Percentiles rank a stretch among this genome's conserved stretches.
These are phyloP conservation scores for Coemansia sp. DNA, from an alignment of 192 early-diverging fungal species.

Conservation along the genomic window DNA sequence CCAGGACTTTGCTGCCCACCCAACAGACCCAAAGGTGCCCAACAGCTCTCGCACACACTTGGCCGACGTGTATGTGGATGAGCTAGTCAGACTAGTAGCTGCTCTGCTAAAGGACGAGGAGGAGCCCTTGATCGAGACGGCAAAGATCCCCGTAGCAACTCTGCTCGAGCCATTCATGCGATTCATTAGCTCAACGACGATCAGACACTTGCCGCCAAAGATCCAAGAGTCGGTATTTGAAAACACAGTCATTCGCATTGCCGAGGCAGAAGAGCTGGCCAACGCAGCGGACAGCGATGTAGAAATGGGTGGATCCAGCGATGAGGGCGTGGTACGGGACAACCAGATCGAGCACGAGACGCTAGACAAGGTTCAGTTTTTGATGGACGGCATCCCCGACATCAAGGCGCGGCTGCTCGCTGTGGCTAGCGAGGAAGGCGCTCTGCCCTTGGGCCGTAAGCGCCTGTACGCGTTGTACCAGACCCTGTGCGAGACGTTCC, in stretches of 20 bases:
- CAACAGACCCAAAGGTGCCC: slow-evolving; percentile 42
- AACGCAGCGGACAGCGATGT: slow-evolving; percentile 12
- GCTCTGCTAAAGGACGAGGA: slow-evolving; percentile 17
- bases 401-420: slow-evolving; percentile 46
- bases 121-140: slow-evolving; percentile 8
- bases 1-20: slow-evolving; percentile 25
- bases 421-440: slow-evolving; percentile 35
- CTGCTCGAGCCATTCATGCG: slow-evolving; percentile 55
- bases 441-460: slow-evolving; percentile 36
- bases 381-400: slow-evolving; percentile 40
- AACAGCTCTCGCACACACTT: slow-evolving; percentile 46
- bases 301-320: not conserved
- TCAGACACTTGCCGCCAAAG: slow-evolving; percentile 39
- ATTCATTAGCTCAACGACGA: slow-evolving; percentile 39
- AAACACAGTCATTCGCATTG: slow-evolving; percentile 49
- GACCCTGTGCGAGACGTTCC: slow-evolving; percentile 50
- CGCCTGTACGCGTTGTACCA: slow-evolving; percentile 49
- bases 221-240: slow-evolving; percentile 51
- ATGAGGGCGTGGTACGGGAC: slow-evolving; percentile 19
- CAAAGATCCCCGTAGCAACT: slow-evolving; percentile 35
- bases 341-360: slow-evolving; percentile 42
- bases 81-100: slow-evolving; percentile 39
- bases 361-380: slow-evolving; percentile 39
- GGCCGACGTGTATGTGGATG: slow-evolving; percentile 50
- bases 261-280: slow-evolving; percentile 46